Percentiles rank a stretch among this genome's conserved stretches.
phyloP scores from a whole-genome alignment of 768 basidiomycete genomes.

The Mycena alexandri region DNA sequence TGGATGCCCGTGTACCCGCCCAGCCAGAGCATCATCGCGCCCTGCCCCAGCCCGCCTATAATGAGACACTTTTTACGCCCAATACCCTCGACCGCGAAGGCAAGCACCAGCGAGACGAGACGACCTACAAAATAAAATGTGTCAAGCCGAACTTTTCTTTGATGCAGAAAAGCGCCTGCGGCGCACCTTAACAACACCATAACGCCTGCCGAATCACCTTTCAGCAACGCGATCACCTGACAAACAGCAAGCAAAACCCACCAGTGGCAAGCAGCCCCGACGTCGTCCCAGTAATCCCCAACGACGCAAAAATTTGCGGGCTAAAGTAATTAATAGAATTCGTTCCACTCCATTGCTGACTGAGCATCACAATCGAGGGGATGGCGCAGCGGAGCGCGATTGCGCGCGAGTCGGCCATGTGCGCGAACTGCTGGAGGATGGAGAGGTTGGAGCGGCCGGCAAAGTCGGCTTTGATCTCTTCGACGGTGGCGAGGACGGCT shows the following conservation, averaged over 20 bases:
- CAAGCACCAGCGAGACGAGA: conserved; percentile 57
- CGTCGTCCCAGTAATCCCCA: conserved; percentile 60
- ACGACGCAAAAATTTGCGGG: conserved; percentile 61
- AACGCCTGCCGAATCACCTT: conserved; percentile 42
- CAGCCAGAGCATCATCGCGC: conserved; percentile 61
- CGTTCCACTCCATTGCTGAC: conserved; percentile 65
- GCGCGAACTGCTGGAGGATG: conserved; percentile 51
- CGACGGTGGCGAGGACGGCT: conserved; percentile 52
- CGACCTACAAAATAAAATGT: conserved; percentile 10
- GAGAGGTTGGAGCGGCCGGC: conserved; percentile 40
- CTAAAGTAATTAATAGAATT: conserved; percentile 70
- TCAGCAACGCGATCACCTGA: conserved; percentile 25
- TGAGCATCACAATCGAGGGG: conserved; percentile 60
- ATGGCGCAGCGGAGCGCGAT: conserved; percentile 59
- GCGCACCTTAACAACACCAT: conserved; percentile 52
- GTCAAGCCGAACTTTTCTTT: not conserved
- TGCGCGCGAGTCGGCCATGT: conserved; percentile 57
- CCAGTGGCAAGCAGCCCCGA: conserved; percentile 66
- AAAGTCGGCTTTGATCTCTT: conserved; percentile 64
- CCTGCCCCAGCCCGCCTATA: conserved; percentile 64
- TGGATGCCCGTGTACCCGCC: conserved; percentile 56
- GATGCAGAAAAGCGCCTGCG: conserved; percentile 6
- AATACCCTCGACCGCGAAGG: conserved; percentile 60
- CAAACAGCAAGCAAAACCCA: conserved; percentile 20
- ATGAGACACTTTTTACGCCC: conserved; percentile 66